Percentiles rank a stretch among this genome's conserved stretches.
Evolutionary conservation across 208 protist genomes (phyloP).

Genomic region (Trypanosoma brucei): DNA sequence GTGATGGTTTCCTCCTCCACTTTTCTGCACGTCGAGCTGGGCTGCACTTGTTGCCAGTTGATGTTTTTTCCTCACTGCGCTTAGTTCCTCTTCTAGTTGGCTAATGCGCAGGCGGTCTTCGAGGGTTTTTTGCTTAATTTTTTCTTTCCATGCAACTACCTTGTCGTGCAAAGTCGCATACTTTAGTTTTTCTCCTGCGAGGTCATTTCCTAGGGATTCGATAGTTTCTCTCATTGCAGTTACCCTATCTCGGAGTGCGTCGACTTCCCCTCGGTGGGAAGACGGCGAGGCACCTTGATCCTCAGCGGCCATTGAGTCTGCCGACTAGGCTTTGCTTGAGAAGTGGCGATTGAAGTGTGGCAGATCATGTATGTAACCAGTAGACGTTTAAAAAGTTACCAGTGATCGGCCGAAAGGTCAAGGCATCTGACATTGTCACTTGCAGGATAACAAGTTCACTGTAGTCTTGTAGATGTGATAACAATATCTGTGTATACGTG

Average conservation of each 20-base stretch:
- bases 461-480: too few species aligned
- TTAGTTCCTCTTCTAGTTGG: constrained; percentile 29
- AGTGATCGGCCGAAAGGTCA: too few species aligned
- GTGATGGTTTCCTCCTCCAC: neutral
- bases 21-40: neutral
- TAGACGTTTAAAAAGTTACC: too few species aligned
- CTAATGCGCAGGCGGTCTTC: constrained; percentile 23
- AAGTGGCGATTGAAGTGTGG: neutral
- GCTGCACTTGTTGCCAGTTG: too few species aligned
- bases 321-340: neutral
- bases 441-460: too few species aligned
- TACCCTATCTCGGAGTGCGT: constrained; percentile 53
- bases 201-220: constrained; percentile 35
- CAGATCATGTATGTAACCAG: too few species aligned
- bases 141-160: constrained; percentile 33
- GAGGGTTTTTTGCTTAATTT: constrained; percentile 31
- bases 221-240: constrained; percentile 53
- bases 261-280: constrained; percentile 43
- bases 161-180: constrained; percentile 17
- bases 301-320: neutral
- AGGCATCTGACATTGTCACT: too few species aligned
- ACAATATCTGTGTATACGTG: too few species aligned
- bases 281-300: constrained; percentile 11
- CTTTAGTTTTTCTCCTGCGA: constrained; percentile 27
- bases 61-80: constrained; percentile 10